Conservation (phyloP, 176 grass and related monocot species). For the Oryza meyeriana region DNA sequence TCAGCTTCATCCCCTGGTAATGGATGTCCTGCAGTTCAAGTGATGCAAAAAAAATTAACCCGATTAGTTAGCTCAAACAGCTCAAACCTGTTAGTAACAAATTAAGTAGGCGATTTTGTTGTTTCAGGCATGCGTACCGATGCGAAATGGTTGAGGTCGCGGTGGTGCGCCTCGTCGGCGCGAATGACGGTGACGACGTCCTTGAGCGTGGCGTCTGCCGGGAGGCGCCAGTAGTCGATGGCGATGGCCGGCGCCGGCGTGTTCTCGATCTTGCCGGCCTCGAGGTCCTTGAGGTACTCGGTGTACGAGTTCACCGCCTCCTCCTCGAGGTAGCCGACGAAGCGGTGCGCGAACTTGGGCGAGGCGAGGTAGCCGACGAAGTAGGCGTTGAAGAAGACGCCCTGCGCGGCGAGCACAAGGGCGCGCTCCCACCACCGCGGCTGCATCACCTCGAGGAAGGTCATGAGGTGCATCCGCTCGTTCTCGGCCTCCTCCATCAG, state of each 20-base stretch:
- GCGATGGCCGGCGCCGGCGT: constrained; percentile 85
- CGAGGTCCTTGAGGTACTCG: constrained; percentile 79
- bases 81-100: background rate
- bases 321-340: constrained; percentile 90
- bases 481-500: constrained; percentile 98
- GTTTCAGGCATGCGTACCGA: constrained; percentile 36
- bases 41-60: background rate
- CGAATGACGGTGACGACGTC: constrained; percentile 88
- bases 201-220: constrained; percentile 78
- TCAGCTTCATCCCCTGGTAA: constrained; percentile 80
- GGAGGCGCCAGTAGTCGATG: constrained; percentile 94
- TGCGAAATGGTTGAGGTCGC: constrained; percentile 92
- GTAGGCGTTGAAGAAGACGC: constrained; percentile 95
- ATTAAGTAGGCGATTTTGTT: background rate
- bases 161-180: constrained; percentile 95
- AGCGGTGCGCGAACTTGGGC: constrained; percentile 95
- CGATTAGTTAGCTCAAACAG: background rate
- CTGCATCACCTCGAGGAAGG: constrained; percentile 79
- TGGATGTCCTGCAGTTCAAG: constrained; percentile 75
- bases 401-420: constrained; percentile 76
- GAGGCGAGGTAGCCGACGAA: constrained; percentile 83
- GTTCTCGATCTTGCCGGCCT: constrained; percentile 67
- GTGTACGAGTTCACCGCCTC: constrained; percentile 95
- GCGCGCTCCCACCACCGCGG: constrained; percentile 86
- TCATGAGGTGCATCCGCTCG: constrained; percentile 99